Conservation (phyloP, 139 green algal species). For the Auxenochlorella protothecoides region DNA sequence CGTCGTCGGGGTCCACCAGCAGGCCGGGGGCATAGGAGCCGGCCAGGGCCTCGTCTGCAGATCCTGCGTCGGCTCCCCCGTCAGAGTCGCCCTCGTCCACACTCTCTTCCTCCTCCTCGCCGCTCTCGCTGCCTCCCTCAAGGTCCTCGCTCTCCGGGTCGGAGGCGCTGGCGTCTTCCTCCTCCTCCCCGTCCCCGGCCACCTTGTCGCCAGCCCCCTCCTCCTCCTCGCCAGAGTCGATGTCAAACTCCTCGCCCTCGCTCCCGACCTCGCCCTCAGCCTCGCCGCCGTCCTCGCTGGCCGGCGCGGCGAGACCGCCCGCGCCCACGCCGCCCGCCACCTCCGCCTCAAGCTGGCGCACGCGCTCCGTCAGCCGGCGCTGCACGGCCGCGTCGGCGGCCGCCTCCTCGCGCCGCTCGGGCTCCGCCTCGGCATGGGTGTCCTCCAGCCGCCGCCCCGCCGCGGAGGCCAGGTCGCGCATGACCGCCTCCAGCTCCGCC, state of each 20-base stretch:
- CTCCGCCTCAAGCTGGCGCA: constrained; percentile 13
- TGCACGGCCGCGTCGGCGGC: background rate
- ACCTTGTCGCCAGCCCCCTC: constrained; percentile 17
- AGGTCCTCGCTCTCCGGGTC: constrained; percentile 12
- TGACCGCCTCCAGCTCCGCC: constrained; percentile 59
- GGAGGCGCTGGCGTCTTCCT: constrained; percentile 7
- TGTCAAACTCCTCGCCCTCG: constrained; percentile 11
- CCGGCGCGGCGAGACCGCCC: background rate
- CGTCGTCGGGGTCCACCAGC: constrained; percentile 44
- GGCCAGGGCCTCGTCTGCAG: constrained; percentile 1
- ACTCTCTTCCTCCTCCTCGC: constrained; percentile 6
- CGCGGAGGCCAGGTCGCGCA: constrained; percentile 53
- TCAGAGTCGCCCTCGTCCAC: constrained; percentile 12
- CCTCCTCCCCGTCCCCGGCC: constrained; percentile 16
- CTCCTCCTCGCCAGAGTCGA: constrained; percentile 17
- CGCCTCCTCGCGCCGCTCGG: background rate
- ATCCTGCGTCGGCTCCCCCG: background rate
- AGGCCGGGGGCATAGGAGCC: background rate
- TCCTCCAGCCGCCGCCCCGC: background rate
- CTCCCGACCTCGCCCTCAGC: constrained; percentile 6
- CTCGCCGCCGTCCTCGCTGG: background rate
- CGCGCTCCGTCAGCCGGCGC: constrained; percentile 10
- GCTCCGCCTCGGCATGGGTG: background rate
- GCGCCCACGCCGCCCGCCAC: background rate
- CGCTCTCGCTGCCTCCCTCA: constrained; percentile 5